Evolutionary conservation across 495 filamentous ascomycete genomes (phyloP), one percentile per base, ranked within the genome.

Genomic region (Podospora australis): DNA sequence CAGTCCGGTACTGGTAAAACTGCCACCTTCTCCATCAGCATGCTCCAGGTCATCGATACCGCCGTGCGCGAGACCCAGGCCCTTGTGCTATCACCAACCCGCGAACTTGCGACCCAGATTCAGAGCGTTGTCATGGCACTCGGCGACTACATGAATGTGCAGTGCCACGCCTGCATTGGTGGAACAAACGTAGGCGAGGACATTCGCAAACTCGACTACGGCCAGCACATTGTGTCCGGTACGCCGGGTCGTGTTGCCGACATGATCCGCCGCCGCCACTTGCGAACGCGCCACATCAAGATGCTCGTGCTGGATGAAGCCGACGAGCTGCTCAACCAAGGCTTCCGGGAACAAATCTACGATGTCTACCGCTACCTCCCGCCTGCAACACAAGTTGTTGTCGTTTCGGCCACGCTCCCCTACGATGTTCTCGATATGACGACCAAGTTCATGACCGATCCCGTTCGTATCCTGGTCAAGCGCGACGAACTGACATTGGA

Each of bases 361-460:
- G 94, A 98, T 67, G 92, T 98, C 72, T 98, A 95, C 81, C 94
- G 94, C 69, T 85, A 95, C 36, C 87, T 98, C 39, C 92, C 92
- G 26, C 92, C 91, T 69, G 88, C 90, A 42, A 98, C 94, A 58
- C 92, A 98, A 78, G 92, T 98, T 44, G 91, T 95, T 49, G 84
- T 98, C 53, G 82, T 98, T 39, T 96, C 91, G 30, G 92, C 92
- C 56, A 98, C 92, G 59, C 90, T 98, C 76, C 92, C 92, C 57
- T 88, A 97, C 76, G 94, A 98, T 62, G 92, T 98, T 46, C 87
- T 98, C 48, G 94, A 97, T 76, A 89, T 98, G 65, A 97, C 92
- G 59, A 97, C 92, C 69, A 98, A 98, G 78, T 98, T 98, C 80
- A 98, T 98, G 92, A 89, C 87, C 62, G 94, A 98, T 74, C 92